These are phyloP conservation scores for Nicotiana rustica DNA, from an alignment of 305 asterid genomes.

Conservation along the genomic window DNA sequence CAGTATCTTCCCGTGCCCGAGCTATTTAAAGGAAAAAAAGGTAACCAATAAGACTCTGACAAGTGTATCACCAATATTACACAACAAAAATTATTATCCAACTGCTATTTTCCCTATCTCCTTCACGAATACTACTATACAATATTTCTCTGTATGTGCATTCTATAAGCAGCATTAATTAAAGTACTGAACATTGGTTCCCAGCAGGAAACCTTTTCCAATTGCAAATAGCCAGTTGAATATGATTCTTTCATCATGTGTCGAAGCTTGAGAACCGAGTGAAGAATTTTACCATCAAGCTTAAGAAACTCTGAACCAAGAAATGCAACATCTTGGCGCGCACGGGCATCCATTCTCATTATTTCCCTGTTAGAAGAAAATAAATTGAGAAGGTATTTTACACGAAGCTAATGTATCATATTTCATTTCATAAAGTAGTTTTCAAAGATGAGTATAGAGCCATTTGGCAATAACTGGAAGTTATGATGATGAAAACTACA, in stretches of 20 bases:
- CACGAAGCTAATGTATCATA: constrained; percentile 23
- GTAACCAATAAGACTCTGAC: constrained; percentile 17
- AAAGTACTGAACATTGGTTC: neutral
- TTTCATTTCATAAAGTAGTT: constrained; percentile 10
- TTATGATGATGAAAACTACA: neutral
- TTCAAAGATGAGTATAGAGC: neutral
- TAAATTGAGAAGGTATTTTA: constrained; percentile 32
- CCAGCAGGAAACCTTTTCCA: neutral
- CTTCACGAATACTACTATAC: neutral
- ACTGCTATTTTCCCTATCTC: neutral
- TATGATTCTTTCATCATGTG: neutral
- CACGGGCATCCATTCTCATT: constrained; percentile 90
- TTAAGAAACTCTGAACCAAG: constrained; percentile 90
- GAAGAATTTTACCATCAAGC: constrained; percentile 79
- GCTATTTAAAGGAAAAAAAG: constrained; percentile 53
- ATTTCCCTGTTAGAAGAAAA: constrained; percentile 61
- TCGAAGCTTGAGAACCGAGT: constrained; percentile 20
- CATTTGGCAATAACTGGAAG: neutral
- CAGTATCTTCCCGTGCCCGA: constrained; percentile 93
- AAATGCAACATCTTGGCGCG: constrained; percentile 89
- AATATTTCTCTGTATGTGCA: neutral
- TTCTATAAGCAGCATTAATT: neutral
- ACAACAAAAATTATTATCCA: neutral
- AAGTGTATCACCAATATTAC: neutral
- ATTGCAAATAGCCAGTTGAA: neutral